Conservation (phyloP, 1,284 basidiomycete genomes). For the Fomitopsis pinicola region DNA sequence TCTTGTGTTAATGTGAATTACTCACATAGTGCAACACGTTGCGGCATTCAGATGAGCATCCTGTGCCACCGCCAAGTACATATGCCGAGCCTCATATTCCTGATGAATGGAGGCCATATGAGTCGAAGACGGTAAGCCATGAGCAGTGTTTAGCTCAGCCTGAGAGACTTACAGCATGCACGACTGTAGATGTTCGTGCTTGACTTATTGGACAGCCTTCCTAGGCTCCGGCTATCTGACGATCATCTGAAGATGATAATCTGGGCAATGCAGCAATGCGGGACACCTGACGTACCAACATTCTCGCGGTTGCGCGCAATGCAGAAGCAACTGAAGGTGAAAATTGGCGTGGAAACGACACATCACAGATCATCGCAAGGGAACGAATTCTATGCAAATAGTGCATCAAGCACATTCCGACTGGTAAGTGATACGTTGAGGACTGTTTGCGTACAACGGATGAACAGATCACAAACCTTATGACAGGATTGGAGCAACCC, state of each 20-base stretch:
- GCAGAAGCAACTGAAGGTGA: not conserved
- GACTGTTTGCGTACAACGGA: not conserved
- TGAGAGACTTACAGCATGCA: no score
- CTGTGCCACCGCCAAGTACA: no score
- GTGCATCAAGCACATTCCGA: not conserved
- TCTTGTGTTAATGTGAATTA: no score
- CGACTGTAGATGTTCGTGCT: not conserved
- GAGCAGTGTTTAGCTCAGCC: no score
- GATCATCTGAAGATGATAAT: not conserved
- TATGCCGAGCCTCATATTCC: no score
- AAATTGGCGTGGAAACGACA: not conserved
- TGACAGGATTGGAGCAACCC: not conserved
- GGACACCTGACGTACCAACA: not conserved
- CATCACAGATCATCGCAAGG: not conserved
- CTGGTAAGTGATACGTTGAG: not conserved
- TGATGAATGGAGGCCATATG: no score
- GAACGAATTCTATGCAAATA: not conserved
- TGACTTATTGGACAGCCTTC: not conserved
- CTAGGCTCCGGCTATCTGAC: not conserved
- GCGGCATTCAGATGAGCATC: no score
- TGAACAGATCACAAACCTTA: no score
- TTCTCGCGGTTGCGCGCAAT: not conserved
- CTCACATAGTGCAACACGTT: no score
- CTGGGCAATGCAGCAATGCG: not conserved
- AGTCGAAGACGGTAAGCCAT: no score